Evolutionary conservation across 1,284 basidiomycete species (phyloP), one percentile per base, ranked within the genome.

Genomic region (Tilletia setariae): DNA sequence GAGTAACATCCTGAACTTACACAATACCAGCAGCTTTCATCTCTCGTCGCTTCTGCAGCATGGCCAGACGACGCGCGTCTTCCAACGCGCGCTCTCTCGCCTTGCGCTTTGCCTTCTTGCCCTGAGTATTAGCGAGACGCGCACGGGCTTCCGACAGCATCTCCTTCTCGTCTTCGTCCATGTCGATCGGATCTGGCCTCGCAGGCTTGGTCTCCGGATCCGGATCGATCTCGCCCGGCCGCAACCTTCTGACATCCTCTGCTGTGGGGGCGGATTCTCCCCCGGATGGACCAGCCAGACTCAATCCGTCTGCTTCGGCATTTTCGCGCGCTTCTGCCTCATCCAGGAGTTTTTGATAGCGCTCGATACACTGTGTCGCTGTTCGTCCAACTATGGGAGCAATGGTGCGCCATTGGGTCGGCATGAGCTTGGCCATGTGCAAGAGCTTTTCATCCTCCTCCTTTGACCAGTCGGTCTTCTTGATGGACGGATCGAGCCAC

Each of bases 131-230:
- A 64, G 96, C 96, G 51, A 99, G 86, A 85, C 96, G 90, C 9
- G 96, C 96, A 76, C 96, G 90, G 63, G 96, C 96, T 83, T 99
- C 96, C 6, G 94, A 98, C 74, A 99, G 86, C 96, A 99, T 98
- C 84, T 98, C 96, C 89, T 98, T 98, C 84, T 98, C 96, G 82
- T 95, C 96, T 84, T 99, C 96, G 83, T 99, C 96, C 96, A 99
- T 99, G 85, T 99, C 96, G 79, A 98, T 96, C 4, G 96, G 95
- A 85, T 99, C 96, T 4, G 96, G 96, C 35, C 95, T 87, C 1
- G 96, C 96, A 63, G 96, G 93, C 82, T 97, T 95, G 13, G 95
- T 96, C 84, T 99, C 96, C 1, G 96, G 96, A 85, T 99, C 94
- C 1, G 96, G 94, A 83, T 99, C 96, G 76, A 98, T 95, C 85